A percentile compares a stretch with the other conserved stretches of the same genome.
phyloP scores from a whole-genome alignment of 305 asterid genomes.

The Nicotiana rustica region DNA sequence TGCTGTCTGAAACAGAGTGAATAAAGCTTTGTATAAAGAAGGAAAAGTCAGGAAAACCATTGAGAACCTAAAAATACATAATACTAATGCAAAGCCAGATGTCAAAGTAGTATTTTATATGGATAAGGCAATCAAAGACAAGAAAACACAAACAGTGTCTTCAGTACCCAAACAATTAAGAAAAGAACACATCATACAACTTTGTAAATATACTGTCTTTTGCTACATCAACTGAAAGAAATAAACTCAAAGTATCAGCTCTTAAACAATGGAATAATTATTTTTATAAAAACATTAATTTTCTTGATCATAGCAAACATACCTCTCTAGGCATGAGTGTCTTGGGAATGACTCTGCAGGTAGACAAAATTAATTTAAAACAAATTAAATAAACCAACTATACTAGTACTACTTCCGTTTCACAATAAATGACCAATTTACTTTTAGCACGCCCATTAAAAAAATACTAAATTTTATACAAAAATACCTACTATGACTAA shows the following conservation, averaged over 20 bases:
- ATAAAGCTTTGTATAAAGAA: constrained; percentile 45
- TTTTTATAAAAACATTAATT: constrained; percentile 35
- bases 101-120: constrained; percentile 38
- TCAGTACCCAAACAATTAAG: constrained; percentile 15
- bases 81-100: constrained; percentile 44
- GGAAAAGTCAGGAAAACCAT: constrained; percentile 43
- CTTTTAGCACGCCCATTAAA: too few species aligned
- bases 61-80: constrained; percentile 41
- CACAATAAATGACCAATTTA: too few species aligned
- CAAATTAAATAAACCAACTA: constrained; percentile 32
- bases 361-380: constrained; percentile 61
- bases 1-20: constrained; percentile 42
- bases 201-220: constrained; percentile 5
- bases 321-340: constrained; percentile 99
- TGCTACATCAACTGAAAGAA: constrained; percentile 17
- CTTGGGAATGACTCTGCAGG: constrained; percentile 98
- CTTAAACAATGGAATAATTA: neutral
- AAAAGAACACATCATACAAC: constrained; percentile 7
- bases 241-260: constrained; percentile 10
- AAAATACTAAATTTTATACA: too few species aligned
- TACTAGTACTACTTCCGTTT: neutral
- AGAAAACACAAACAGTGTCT: constrained; percentile 32
- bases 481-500: too few species aligned
- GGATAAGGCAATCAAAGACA: constrained; percentile 61
- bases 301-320: constrained; percentile 54